phyloP scores from a whole-genome alignment of 192 early-diverging fungal species.

The Backusella psychrophila region DNA sequence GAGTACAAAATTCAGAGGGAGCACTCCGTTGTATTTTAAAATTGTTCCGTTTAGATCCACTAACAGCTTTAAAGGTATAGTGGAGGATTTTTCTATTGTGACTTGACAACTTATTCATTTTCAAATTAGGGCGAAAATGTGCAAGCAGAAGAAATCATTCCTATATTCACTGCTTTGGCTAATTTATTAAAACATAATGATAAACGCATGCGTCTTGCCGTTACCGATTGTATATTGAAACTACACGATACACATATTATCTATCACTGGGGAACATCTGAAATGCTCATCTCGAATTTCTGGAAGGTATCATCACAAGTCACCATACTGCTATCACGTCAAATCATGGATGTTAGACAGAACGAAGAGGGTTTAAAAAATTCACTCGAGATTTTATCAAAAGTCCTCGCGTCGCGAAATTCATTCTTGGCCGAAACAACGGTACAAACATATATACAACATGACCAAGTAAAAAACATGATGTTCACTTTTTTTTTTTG shows the following conservation, averaged over 20 bases:
- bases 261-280: constrained; percentile 75
- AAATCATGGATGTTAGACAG: constrained; percentile 68
- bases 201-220: constrained; percentile 15
- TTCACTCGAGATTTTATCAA: constrained; percentile 58
- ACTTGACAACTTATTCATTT: not conserved
- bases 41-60: constrained; percentile 44
- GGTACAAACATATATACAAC: constrained; percentile 16
- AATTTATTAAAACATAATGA: constrained; percentile 25
- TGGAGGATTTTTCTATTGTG: not conserved
- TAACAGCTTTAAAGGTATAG: constrained; percentile 62
- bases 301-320: constrained; percentile 65
- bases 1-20: not conserved
- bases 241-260: constrained; percentile 67
- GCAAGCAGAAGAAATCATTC: constrained; percentile 63
- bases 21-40: constrained; percentile 11
- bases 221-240: constrained; percentile 64
- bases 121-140: constrained; percentile 11
- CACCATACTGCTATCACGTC: constrained; percentile 43
- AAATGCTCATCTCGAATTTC: constrained; percentile 56
- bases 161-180: constrained; percentile 65
- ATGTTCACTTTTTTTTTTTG: not conserved
- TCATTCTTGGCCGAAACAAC: constrained; percentile 42
- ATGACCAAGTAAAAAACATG: not conserved
- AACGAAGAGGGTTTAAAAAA: constrained; percentile 54
- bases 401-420: constrained; percentile 56